Percentiles rank a stretch among this genome's conserved stretches.
Conservation (phyloP, 208 protist species). For the Leishmania gerbilli region DNA sequence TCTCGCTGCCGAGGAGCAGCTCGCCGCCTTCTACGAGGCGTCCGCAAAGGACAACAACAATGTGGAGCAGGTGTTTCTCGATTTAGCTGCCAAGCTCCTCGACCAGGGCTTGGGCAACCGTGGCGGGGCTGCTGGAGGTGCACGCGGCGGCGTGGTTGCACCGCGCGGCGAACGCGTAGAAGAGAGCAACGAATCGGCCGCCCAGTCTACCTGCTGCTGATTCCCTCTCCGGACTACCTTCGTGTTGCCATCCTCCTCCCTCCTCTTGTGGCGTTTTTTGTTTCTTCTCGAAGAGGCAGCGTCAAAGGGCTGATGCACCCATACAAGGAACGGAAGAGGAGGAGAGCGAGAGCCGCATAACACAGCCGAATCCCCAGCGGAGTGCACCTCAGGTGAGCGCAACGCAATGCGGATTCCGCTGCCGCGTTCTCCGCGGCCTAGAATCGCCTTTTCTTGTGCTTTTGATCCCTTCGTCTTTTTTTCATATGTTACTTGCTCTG, state of each 20-base stretch:
- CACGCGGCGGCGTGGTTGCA: slow-evolving; percentile 25
- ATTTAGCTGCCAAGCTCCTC: slow-evolving; percentile 93
- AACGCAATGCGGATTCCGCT: neutral
- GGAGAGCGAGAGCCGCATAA: neutral
- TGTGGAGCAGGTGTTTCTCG: slow-evolving; percentile 85
- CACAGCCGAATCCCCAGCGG: neutral
- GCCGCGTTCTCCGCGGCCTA: neutral
- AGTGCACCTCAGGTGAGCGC: neutral
- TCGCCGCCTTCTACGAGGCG: slow-evolving; percentile 84
- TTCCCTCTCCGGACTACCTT: slow-evolving; percentile 3
- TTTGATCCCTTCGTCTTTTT: slow-evolving; percentile 17
- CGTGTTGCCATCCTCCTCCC: neutral
- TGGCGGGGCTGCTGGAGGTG: slow-evolving; percentile 10
- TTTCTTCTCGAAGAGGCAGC: neutral
- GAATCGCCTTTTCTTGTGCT: neutral
- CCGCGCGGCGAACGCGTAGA: slow-evolving; percentile 33
- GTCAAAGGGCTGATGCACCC: neutral
- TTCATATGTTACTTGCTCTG: neutral
- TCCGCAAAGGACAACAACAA: slow-evolving; percentile 89
- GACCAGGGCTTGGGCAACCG: slow-evolving; percentile 75
- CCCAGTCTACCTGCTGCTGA: slow-evolving; percentile 38
- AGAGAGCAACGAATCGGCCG: slow-evolving; percentile 22
- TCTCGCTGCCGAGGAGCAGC: slow-evolving; percentile 69
- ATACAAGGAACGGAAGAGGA: neutral
- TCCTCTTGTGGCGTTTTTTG: neutral